Base-by-base conservation (phyloP, 768 basidiomycete species). In the Pleurotus pulmonarius region DNA sequence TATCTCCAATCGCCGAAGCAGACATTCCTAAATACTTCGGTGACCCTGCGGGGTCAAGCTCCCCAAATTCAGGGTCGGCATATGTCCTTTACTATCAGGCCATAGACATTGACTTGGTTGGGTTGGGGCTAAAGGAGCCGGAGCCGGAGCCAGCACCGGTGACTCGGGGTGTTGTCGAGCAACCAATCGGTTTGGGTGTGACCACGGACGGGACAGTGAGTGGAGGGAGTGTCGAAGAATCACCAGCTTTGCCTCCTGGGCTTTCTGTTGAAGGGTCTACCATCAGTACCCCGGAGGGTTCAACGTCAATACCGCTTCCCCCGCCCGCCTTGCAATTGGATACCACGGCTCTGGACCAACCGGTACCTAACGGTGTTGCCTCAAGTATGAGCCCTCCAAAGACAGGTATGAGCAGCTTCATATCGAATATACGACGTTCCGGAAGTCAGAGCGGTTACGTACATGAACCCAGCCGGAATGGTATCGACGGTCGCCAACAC, bases 1-100 rank as follows among this genome's bases (percentile, higher is more conserved):
- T 99, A 52, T 89, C 88, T 45, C 75, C 87, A 1, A 88, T 99
- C 65, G 83, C 88, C 62, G 96, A 98, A 70, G 76, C 75, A 48
- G 96, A 98, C 59, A 95, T 99, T 58, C 81, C 86, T 49, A 89
- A 88, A 66, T 99, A 96, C 72, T 99, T 94, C 70, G 97, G 97
- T 59, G 97, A 98, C 67, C 89, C 81, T 11, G 51, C 51, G n/a
- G 51, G 51, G 38, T n/a, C 51, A 20, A 53, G 38, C 16, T 40
- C 51, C 51, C 39, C 51, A 53, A 82, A 83, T 63, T 77, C 86
- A 1, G 95, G 95, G 37, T 87, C 90, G 43, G 97, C 96, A 16
- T 99, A 99, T 69, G 94, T 98, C 22, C 79, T 99, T 38, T 98
- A 96, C 73, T 99, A 98, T 70, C 94, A 98, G 71, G 94, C 94